These are phyloP conservation scores for Aquilaria agallochum DNA, from an alignment of 441 rosid species.

Conservation along the genomic window DNA sequence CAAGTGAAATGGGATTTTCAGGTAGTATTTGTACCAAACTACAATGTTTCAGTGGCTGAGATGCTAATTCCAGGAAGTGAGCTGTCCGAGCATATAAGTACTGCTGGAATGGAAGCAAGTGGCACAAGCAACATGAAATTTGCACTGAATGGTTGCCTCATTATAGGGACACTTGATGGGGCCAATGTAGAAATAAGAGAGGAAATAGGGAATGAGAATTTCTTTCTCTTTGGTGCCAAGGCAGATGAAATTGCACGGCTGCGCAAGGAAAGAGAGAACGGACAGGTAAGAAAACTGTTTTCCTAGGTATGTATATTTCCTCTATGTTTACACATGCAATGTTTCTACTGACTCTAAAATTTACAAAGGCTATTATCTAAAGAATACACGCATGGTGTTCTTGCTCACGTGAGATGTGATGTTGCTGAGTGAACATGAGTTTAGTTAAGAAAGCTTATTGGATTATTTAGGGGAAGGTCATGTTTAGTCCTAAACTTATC, in stretches of 20 bases:
- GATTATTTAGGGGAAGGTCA: too few relatives aligned
- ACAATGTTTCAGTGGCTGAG: conserved; percentile 95
- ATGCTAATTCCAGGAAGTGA: conserved; percentile 95
- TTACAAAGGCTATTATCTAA: too few relatives aligned
- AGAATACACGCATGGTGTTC: too few relatives aligned
- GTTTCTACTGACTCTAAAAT: too few relatives aligned
- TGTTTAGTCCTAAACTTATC: too few relatives aligned
- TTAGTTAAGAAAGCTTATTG: too few relatives aligned
- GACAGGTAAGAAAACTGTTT: conserved; percentile 42
- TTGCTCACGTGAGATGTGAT: too few relatives aligned
- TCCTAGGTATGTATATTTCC: too few relatives aligned
- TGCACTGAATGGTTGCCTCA: conserved; percentile 91
- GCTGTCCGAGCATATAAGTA: conserved; percentile 94
- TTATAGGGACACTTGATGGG: conserved; percentile 93
- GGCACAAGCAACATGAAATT: conserved; percentile 99
- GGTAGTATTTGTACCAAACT: conserved; percentile 97
- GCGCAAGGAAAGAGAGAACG: conserved; percentile 84
- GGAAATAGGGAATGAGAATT: conserved; percentile 81
- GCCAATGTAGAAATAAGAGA: conserved; percentile 97
- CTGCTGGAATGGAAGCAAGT: conserved; percentile 99
- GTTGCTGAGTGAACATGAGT: too few relatives aligned
- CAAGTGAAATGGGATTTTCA: conserved; percentile 19
- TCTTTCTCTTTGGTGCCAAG: conserved; percentile 91
- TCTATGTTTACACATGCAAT: too few relatives aligned
- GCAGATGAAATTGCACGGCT: conserved; percentile 81